A percentile compares a stretch with the other conserved stretches of the same genome.
These are phyloP conservation scores for Obba rivulosa DNA, from an alignment of 768 basidiomycete species.

Conservation along the genomic window DNA sequence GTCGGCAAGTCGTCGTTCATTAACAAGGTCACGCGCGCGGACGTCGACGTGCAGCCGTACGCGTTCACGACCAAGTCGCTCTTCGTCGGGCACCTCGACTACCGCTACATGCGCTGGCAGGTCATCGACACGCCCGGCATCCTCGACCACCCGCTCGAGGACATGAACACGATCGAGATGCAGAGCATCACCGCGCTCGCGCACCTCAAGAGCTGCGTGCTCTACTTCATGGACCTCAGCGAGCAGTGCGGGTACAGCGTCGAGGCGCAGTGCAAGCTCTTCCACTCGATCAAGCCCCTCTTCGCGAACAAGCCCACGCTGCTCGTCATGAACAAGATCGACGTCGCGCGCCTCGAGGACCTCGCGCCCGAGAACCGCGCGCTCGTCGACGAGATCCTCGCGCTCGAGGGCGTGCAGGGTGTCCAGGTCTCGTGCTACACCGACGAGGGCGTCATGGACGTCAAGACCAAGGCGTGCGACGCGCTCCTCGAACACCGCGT, in stretches of 20 bases:
- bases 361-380: conserved; percentile 69
- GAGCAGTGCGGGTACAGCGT: conserved; percentile 98
- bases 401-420: conserved; percentile 60
- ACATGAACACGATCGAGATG: conserved; percentile 99
- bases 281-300: conserved; percentile 98
- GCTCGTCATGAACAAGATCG: conserved; percentile 97
- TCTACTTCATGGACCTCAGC: conserved; percentile 99
- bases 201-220: conserved; percentile 86
- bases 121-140: conserved; percentile 99
- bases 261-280: conserved; percentile 98
- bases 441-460: conserved; percentile 96
- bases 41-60: conserved; percentile 99
- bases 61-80: conserved; percentile 99
- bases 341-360: conserved; percentile 85
- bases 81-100: conserved; percentile 97
- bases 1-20: conserved; percentile 99
- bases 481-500: conserved; percentile 93
- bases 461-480: conserved; percentile 94
- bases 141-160: conserved; percentile 95
- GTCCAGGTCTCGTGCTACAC: conserved; percentile 92
- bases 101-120: conserved; percentile 99
- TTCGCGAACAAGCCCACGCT: conserved; percentile 91
- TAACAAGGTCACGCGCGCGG: conserved; percentile 98
- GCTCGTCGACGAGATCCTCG: conserved; percentile 85
- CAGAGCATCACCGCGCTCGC: conserved; percentile 98